Evolutionary conservation across 2,329 filamentous ascomycete genomes (phyloP).

Genomic region (Hyphodiscus sp.): DNA sequence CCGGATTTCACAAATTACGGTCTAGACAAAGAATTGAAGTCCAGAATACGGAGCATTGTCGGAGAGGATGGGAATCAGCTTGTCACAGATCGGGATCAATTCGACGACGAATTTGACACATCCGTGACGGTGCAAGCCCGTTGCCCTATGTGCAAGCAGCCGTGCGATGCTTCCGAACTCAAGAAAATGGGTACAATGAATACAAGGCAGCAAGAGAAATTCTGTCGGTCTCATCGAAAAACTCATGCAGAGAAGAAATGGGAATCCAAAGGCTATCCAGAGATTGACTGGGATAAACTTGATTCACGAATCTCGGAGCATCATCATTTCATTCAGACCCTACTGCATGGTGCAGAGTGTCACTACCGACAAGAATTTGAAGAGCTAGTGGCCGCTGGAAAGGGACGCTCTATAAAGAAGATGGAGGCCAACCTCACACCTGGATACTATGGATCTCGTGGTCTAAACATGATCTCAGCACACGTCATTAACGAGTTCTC

Average conservation of each 20-base stretch:
- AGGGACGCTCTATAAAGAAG: conserved; percentile 53
- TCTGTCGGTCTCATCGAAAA: conserved; percentile 58
- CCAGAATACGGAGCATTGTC: background rate
- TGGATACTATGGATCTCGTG: conserved; percentile 79
- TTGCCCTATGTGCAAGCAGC: conserved; percentile 63
- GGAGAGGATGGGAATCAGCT: background rate
- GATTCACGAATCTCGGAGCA: conserved; percentile 52
- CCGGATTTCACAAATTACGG: background rate
- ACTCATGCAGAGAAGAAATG: conserved; percentile 40
- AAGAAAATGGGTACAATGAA: conserved; percentile 47
- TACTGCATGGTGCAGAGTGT: conserved; percentile 51
- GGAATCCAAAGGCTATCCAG: conserved; percentile 52
- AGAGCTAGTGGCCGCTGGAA: conserved; percentile 48
- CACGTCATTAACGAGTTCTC: conserved; percentile 57
- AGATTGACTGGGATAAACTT: conserved; percentile 62
- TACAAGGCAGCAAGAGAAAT: conserved; percentile 52
- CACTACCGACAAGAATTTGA: conserved; percentile 54
- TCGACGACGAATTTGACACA: conserved; percentile 6
- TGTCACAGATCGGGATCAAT: conserved; percentile 14
- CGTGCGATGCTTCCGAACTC: conserved; percentile 51
- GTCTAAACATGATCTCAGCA: conserved; percentile 65
- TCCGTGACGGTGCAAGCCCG: conserved; percentile 13
- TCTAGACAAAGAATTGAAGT: background rate
- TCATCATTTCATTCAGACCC: conserved; percentile 45
- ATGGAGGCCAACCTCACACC: conserved; percentile 50